These are phyloP conservation scores for Pistacia vera DNA, from an alignment of 345 rosid species.

Conservation along the genomic window DNA sequence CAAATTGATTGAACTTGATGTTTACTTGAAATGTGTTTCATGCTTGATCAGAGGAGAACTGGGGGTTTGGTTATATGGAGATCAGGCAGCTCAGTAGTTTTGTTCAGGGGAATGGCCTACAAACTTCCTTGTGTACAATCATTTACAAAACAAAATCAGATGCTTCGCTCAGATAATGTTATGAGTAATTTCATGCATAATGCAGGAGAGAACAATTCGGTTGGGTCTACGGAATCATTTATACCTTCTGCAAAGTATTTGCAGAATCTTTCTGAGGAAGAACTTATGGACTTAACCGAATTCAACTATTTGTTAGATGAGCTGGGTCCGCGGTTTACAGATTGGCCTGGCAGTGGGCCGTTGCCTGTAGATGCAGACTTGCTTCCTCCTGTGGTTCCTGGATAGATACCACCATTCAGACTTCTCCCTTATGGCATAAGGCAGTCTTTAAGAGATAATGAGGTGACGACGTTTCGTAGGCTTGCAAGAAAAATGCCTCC, in stretches of 20 bases:
- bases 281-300: constrained; percentile 57
- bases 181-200: constrained; percentile 14
- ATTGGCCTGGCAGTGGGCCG: constrained; percentile 93
- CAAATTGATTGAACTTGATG: constrained; percentile 14
- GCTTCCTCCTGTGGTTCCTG: constrained; percentile 75
- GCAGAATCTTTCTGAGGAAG: constrained; percentile 57
- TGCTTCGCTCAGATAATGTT: constrained; percentile 15
- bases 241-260: constrained; percentile 41
- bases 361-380: constrained; percentile 91
- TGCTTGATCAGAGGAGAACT: constrained; percentile 63
- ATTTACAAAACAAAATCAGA: constrained; percentile 44
- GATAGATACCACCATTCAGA: constrained; percentile 72
- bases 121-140: constrained; percentile 71
- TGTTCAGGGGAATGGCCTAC: constrained; percentile 83
- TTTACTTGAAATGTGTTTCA: constrained; percentile 24
- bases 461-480: constrained; percentile 70
- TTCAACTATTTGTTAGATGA: constrained; percentile 68
- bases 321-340: constrained; percentile 83
- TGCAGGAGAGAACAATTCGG: constrained; percentile 20
- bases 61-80: constrained; percentile 96
- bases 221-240: constrained; percentile 21
- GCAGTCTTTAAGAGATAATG: constrained; percentile 51
- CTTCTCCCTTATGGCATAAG: constrained; percentile 72
- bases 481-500: constrained; percentile 75
- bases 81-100: constrained; percentile 88